Percentiles rank a stretch among this genome's conserved stretches.
These are phyloP conservation scores for Naganishia cerealis DNA, from an alignment of 1,284 basidiomycete genomes.

Conservation along the genomic window DNA sequence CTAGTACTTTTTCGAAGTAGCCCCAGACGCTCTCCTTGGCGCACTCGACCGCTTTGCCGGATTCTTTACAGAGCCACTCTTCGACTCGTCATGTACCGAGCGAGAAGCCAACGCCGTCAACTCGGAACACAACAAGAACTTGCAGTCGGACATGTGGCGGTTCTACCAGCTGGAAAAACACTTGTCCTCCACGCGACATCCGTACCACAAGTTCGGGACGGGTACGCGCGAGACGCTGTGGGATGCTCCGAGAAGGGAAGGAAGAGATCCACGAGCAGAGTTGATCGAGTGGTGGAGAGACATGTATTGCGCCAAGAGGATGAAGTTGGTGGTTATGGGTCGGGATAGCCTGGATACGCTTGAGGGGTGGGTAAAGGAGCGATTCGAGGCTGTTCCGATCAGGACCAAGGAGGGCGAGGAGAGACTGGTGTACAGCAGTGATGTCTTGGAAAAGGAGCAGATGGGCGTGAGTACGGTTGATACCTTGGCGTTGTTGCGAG, in stretches of 20 bases:
- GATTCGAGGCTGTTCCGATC: slow-evolving; percentile 49
- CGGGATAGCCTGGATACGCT: slow-evolving; percentile 64
- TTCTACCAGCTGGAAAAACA: slow-evolving; percentile 94
- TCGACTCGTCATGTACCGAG: slow-evolving; percentile 80
- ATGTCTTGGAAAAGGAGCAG: slow-evolving; percentile 72
- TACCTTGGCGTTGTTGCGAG: slow-evolving; percentile 1
- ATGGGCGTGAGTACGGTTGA: slow-evolving; percentile 64
- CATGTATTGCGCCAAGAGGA: slow-evolving; percentile 91
- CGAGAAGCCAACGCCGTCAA: slow-evolving; percentile 96
- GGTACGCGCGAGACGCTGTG: slow-evolving; percentile 84
- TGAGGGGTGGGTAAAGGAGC: slow-evolving; percentile 49
- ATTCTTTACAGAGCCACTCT: slow-evolving; percentile 92
- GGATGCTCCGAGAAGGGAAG: slow-evolving; percentile 59
- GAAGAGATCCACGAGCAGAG: slow-evolving; percentile 83
- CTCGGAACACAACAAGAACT: slow-evolving; percentile 97
- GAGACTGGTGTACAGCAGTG: slow-evolving; percentile 64
- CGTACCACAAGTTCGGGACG: slow-evolving; percentile 88
- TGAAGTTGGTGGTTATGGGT: slow-evolving; percentile 87
- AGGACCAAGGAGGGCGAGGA: slow-evolving; percentile 49
- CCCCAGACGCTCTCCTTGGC: slow-evolving; percentile 76
- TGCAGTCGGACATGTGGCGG: slow-evolving; percentile 93
- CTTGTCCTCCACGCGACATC: slow-evolving; percentile 74
- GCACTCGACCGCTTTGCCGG: slow-evolving; percentile 88
- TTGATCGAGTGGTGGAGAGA: slow-evolving; percentile 92
- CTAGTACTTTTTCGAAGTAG: slow-evolving; percentile 70